Evolutionary conservation across 2,329 filamentous ascomycete genomes (phyloP), one percentile per base, ranked within the genome.

Genomic region (Fusarium tanahbumbuense): DNA sequence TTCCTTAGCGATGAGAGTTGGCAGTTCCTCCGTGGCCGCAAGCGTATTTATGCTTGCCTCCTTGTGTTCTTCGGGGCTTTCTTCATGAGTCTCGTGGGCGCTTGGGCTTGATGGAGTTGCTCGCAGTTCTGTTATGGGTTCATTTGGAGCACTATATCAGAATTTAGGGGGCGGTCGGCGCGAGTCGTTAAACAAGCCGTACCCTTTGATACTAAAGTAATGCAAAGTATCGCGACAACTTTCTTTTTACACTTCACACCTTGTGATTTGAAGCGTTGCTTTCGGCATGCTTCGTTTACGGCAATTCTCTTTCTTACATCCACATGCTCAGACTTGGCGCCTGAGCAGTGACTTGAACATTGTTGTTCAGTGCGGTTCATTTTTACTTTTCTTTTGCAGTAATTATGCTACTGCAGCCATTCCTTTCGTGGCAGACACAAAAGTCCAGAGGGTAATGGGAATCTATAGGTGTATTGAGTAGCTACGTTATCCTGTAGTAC

Each of bases 1-100:
- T 92, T 93, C 70, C 76, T 91, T 34, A 89, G 86, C 64, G 88
- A 90, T 45, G 85, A 89, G 75, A 90, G 87, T 77, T 90, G 87
- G 87, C 81, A 81, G 47, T 77, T 85, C 47, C 80, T 90, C 18
- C 82, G 83, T 4, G 88, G 88, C 2, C 83, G 79, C 68, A 82
- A 81, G 63, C 83, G 88, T 28, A 80, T 89, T 25, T 78, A 80
- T 56, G 88, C 88, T 3, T 89, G 86, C 67, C 57, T 87, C 25
- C 77, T 89, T 54, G 87, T 91, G 16, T 85, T 90, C 66, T 74
- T 81, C 12, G 88, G 88, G 3, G 88, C 88, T 15, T 86, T 88
- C 63, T 82, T 84, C 58, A 91, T 91, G 88, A 88, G 87, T 65
- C 81, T 90, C 40, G 86, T 91, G 20, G 88, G 88, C 0, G 88